These are phyloP conservation scores for Erysimum cheiri DNA, from an alignment of 441 rosid genomes.

Conservation along the genomic window DNA sequence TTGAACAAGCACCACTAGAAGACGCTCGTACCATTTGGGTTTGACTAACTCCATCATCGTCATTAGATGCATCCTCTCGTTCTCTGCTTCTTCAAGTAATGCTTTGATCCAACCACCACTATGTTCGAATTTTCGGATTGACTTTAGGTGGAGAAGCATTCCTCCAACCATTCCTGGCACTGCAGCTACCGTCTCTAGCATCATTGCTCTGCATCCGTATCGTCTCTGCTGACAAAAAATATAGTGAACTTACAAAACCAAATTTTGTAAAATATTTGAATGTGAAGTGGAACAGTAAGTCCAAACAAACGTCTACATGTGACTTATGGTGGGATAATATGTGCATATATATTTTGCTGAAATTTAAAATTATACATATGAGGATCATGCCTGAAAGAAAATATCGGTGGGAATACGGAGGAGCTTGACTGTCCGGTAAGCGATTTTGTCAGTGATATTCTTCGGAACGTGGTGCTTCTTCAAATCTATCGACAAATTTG, in stretches of 20 bases:
- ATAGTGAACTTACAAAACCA: neutral
- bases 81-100: slow-evolving; percentile 70
- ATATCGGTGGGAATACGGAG: slow-evolving; percentile 73
- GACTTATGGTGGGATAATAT: neutral
- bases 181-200: slow-evolving; percentile 68
- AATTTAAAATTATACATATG: neutral
- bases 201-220: slow-evolving; percentile 68
- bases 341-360: neutral
- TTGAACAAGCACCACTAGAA: slow-evolving; percentile 59
- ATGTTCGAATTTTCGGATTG: slow-evolving; percentile 61
- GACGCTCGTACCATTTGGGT: slow-evolving; percentile 66
- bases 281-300: neutral
- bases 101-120: slow-evolving; percentile 78
- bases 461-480: slow-evolving; percentile 71
- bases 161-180: slow-evolving; percentile 74
- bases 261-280: neutral
- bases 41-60: slow-evolving; percentile 64
- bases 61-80: slow-evolving; percentile 77
- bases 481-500: slow-evolving; percentile 70
- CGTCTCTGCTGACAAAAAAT: slow-evolving; percentile 50
- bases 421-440: slow-evolving; percentile 65
- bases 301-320: neutral
- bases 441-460: slow-evolving; percentile 61
- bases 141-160: slow-evolving; percentile 63
- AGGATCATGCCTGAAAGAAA: slow-evolving; percentile 63